Evolutionary conservation across 208 protist genomes (phyloP), one percentile per base, ranked within the genome.

Genomic region (Trypanosoma avium): DNA sequence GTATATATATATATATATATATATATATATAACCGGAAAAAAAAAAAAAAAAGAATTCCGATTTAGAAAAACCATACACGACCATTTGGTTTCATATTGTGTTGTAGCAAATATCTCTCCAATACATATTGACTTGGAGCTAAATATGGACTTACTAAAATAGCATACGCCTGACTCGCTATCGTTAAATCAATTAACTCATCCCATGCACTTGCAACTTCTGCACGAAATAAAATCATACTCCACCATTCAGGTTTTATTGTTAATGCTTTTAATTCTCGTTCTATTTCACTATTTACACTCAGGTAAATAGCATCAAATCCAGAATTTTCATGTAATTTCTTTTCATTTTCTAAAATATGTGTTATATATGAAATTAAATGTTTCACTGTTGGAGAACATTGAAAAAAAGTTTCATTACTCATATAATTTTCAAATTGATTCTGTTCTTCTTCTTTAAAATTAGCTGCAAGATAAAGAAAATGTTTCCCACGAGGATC

Each of bases 1-100:
- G 3, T 2, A 42, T 42, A 42, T 15, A 3, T 42, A 42, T 15
- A 38, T 13, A 42, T 15, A 42, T 15, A 42, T 1, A 42, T 42
- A 42, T 15, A 42, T 15, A 42, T 9, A 42, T 42, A 42, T 42
- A 42, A 42, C 10, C 36, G 17, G 17, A 42, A 15, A 42, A 42
- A 42, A n/a, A 15, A 8, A 42, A 42, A 42, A 42, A 42, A 42
- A 42, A 42, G 17, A 9, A 42, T 46, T 15, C 13, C 21, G 4
- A n/a, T 33, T 54, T 65, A 89, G 38, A 89, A 84, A 24, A 78
- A 70, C 70, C 73, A 78, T 4, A 90, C 45, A 17, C 56, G 48
- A 13, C 38, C 46, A 12, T 19, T 26, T 10, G 77, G 57, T 7
- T 40, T 65, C 9, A 90, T 38, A 5, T 60, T 42, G 56, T 84